Evolutionary conservation across 2,329 filamentous ascomycete species (phyloP).

Genomic region (Cladophialophora psammophila): DNA sequence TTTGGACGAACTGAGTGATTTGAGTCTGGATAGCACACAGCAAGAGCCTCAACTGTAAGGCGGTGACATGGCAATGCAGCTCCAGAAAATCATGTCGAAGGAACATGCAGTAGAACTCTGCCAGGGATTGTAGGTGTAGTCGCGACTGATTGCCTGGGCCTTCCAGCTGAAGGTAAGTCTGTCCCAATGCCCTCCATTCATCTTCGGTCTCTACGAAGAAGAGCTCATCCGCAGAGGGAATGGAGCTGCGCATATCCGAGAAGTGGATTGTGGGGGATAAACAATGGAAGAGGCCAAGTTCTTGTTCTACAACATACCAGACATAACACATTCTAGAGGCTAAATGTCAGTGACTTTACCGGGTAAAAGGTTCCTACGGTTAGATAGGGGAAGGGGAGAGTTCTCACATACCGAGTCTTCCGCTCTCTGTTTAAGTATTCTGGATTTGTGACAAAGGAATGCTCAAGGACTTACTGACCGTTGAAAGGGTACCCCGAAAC

Average conservation of each 20-base stretch:
- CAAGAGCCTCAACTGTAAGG: conserved; percentile 8
- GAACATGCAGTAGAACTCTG: conserved; percentile 12
- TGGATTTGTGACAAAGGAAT: background rate
- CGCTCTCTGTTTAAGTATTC: background rate
- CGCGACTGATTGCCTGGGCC: background rate
- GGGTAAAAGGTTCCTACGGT: background rate
- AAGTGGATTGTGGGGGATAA: conserved; percentile 2
- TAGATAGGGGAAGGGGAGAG: background rate
- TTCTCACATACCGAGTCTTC: conserved; percentile 6
- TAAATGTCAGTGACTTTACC: background rate
- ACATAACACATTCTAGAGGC: conserved; percentile 2
- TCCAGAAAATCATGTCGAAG: conserved; percentile 10
- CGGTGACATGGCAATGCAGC: background rate
- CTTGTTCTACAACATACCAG: conserved; percentile 12
- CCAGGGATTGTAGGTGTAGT: conserved; percentile 1
- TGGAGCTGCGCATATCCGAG: background rate
- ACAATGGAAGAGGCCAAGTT: conserved; percentile 7
- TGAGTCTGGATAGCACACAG: conserved; percentile 13
- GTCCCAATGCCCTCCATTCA: background rate
- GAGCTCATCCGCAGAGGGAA: conserved; percentile 5
- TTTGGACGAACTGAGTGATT: background rate
- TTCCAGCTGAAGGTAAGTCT: background rate
- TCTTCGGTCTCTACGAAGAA: background rate
- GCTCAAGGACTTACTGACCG: background rate
- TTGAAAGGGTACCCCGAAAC: conserved; percentile 3